Percentiles rank a stretch among this genome's conserved stretches.
These are phyloP conservation scores for Paramecium pentaurelia DNA, from an alignment of 73 alveolate genomes.

Conservation along the genomic window DNA sequence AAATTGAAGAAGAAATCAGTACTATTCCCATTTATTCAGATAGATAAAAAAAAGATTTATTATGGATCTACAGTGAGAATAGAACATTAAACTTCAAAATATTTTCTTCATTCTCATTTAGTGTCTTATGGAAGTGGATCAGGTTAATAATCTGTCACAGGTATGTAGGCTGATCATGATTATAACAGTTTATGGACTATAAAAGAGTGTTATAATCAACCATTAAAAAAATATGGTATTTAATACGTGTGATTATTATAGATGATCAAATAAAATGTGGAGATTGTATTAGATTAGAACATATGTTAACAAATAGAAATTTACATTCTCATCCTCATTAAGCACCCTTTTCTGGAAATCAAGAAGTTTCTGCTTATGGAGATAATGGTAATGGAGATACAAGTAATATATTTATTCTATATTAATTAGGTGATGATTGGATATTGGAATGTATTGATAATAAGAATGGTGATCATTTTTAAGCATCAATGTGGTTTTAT, in stretches of 20 bases:
- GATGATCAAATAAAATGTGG: constrained; percentile 72
- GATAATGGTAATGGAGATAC: constrained; percentile 75
- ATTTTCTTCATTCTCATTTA: constrained; percentile 61
- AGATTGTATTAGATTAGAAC: constrained; percentile 66
- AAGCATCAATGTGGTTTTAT: constrained; percentile 65
- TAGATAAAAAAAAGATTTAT: background rate
- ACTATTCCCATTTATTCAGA: background rate
- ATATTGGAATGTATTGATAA: constrained; percentile 64
- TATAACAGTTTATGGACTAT: constrained; percentile 70
- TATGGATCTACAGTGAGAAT: constrained; percentile 34
- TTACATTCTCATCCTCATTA: constrained; percentile 61
- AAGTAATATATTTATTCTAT: background rate
- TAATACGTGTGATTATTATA: background rate
- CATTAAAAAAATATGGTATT: constrained; percentile 49
- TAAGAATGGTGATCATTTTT: constrained; percentile 37
- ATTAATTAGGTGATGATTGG: constrained; percentile 65
- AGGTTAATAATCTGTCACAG: constrained; percentile 71
- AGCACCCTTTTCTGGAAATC: constrained; percentile 68
- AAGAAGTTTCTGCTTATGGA: constrained; percentile 78
- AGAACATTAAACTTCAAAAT: constrained; percentile 39
- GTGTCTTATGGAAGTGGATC: constrained; percentile 72
- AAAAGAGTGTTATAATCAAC: constrained; percentile 63
- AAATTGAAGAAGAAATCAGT: constrained; percentile 28
- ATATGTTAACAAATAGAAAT: constrained; percentile 68
- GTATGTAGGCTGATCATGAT: constrained; percentile 64